Conservation (phyloP, 768 basidiomycete genomes). For the Rhodotorula diobovata region DNA sequence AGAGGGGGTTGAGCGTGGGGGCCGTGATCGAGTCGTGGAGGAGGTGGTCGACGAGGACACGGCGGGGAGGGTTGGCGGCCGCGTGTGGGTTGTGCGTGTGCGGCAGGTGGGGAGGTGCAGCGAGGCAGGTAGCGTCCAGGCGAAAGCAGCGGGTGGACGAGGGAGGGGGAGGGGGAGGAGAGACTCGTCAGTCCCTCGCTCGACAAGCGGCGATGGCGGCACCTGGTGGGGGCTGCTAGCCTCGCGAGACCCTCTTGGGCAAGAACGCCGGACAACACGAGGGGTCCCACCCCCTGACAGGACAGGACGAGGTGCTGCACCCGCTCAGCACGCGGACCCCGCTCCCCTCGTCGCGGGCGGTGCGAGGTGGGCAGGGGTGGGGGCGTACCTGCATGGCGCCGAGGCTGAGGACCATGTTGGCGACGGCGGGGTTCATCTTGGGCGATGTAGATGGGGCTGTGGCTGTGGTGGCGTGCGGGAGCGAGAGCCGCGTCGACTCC, state of each 20-base stretch:
- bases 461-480: background rate
- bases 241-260: too few species aligned
- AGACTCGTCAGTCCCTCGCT: constrained; percentile 43
- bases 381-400: constrained; percentile 74
- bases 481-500: too few species aligned
- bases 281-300: too few species aligned
- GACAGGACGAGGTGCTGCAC: too few species aligned
- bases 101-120: background rate
- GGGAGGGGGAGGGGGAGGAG: constrained; percentile 1
- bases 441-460: background rate
- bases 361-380: too few species aligned
- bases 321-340: too few species aligned
- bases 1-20: background rate
- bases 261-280: too few species aligned
- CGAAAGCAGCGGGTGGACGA: background rate
- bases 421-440: constrained; percentile 58
- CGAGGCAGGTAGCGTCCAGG: too few species aligned
- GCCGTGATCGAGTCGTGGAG: background rate
- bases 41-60: too few species aligned
- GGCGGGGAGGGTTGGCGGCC: background rate
- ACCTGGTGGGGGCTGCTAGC: too few species aligned
- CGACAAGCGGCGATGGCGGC: too few species aligned
- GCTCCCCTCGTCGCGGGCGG: too few species aligned
- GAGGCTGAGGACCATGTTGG: constrained; percentile 83
- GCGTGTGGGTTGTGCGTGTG: background rate